phyloP scores from a whole-genome alignment of 345 rosid genomes.

The Melaleuca alternifolia region DNA sequence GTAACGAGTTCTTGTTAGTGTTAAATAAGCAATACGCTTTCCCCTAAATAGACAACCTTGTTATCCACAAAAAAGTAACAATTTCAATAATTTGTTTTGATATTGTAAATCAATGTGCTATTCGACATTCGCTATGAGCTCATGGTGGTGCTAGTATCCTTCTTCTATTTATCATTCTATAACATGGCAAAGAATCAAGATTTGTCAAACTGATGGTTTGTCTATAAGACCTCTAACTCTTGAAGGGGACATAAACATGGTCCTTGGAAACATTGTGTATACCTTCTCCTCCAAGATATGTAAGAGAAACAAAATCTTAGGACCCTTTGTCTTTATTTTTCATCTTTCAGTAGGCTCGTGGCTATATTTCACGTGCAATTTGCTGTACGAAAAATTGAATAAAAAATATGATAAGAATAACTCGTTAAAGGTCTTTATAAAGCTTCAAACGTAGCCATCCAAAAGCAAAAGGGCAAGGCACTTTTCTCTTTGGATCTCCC shows the following conservation, averaged over 20 bases:
- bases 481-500: neutral
- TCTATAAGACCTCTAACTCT: neutral
- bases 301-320: neutral
- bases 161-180: neutral
- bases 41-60: neutral
- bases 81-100: neutral
- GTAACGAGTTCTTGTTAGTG: neutral
- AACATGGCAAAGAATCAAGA: neutral
- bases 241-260: neutral
- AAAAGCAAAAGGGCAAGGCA: neutral
- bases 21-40: neutral
- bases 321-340: neutral
- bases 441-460: slow-evolving; percentile 11
- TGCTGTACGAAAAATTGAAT: slow-evolving; percentile 4
- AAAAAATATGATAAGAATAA: neutral
- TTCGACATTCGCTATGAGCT: neutral
- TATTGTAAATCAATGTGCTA: neutral
- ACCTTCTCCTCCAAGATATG: neutral
- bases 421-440: slow-evolving; percentile 21
- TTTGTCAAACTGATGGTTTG: neutral
- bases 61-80: neutral
- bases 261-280: neutral
- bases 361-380: slow-evolving; percentile 19
- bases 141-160: neutral
- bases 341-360: neutral